Percentiles rank a stretch among this genome's conserved stretches.
phyloP scores from a whole-genome alignment of 2,329 filamentous ascomycete species.

The Cytospora chrysosperma region DNA sequence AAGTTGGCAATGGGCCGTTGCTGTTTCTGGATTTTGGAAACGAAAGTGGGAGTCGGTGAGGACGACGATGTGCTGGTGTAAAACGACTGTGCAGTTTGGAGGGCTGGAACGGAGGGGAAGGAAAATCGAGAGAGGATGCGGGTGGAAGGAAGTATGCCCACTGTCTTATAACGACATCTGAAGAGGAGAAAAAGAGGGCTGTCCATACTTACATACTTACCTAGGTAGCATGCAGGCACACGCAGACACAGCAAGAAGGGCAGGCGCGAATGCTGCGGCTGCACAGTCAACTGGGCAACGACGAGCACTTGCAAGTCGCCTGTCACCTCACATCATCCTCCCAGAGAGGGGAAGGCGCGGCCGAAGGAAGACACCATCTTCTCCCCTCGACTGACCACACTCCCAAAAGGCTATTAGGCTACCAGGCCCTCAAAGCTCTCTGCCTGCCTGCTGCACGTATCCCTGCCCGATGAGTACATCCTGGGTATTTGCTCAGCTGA shows the following conservation, averaged over 20 bases:
- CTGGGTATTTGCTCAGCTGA: not conserved
- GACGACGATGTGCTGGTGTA: slow-evolving; percentile 15
- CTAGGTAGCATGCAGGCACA: slow-evolving; percentile 7
- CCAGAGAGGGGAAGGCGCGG: slow-evolving; percentile 11
- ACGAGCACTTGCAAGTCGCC: slow-evolving; percentile 10
- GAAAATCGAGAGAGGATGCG: slow-evolving; percentile 5
- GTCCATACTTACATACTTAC: too few species aligned
- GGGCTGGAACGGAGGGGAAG: slow-evolving; percentile 6
- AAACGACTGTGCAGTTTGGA: slow-evolving; percentile 12
- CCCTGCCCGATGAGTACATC: slow-evolving; percentile 13
- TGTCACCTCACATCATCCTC: slow-evolving; percentile 21
- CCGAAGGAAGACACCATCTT: slow-evolving; percentile 4
- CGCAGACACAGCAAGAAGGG: not conserved
- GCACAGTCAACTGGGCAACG: not conserved
- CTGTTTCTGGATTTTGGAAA: slow-evolving; percentile 1
- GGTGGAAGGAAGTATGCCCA: slow-evolving; percentile 1
- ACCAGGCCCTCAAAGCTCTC: too few species aligned
- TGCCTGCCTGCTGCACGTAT: not conserved
- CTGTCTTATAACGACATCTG: slow-evolving; percentile 21
- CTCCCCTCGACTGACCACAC: not conserved
- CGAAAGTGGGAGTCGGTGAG: slow-evolving; percentile 17
- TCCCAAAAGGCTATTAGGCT: too few species aligned
- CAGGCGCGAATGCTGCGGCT: not conserved
- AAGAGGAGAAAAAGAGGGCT: slow-evolving; percentile 2
- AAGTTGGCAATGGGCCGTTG: not conserved